phyloP scores from a whole-genome alignment of 2,329 filamentous ascomycete genomes.

The Hypoxylon sp. region DNA sequence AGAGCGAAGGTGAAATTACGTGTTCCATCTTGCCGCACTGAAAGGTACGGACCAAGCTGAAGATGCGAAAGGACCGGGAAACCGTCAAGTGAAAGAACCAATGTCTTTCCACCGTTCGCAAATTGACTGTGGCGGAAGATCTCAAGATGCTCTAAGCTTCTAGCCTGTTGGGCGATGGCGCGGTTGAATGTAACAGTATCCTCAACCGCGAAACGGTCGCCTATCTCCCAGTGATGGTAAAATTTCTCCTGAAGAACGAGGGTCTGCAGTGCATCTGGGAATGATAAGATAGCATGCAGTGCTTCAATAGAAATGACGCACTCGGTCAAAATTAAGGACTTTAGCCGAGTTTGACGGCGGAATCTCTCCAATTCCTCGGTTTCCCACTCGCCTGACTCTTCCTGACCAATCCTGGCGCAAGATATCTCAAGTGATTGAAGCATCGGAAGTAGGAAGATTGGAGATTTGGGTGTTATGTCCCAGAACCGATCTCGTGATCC shows the following conservation, averaged over 20 bases:
- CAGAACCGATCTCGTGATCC: constrained; percentile 11
- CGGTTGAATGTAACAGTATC: constrained; percentile 28
- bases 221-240: constrained; percentile 7
- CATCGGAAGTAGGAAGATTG: constrained; percentile 36
- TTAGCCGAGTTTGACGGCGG: constrained; percentile 25
- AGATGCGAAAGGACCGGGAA: constrained; percentile 34
- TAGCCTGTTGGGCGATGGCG: constrained; percentile 34
- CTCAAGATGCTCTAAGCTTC: constrained; percentile 29
- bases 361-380: constrained; percentile 11
- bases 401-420: constrained; percentile 27
- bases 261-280: constrained; percentile 26
- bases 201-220: constrained; percentile 18
- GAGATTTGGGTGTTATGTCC: constrained; percentile 27
- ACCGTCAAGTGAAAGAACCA: constrained; percentile 34
- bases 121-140: constrained; percentile 9
- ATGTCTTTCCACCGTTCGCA: not conserved
- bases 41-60: constrained; percentile 24
- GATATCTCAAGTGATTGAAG: constrained; percentile 39
- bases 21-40: not conserved
- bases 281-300: constrained; percentile 26
- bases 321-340: constrained; percentile 28
- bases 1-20: constrained; percentile 12
- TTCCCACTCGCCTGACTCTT: not conserved
- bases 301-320: constrained; percentile 28
- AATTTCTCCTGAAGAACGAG: constrained; percentile 28